Base-by-base conservation (phyloP, 176 grass and related monocot species). In the Zea luxurians region DNA sequence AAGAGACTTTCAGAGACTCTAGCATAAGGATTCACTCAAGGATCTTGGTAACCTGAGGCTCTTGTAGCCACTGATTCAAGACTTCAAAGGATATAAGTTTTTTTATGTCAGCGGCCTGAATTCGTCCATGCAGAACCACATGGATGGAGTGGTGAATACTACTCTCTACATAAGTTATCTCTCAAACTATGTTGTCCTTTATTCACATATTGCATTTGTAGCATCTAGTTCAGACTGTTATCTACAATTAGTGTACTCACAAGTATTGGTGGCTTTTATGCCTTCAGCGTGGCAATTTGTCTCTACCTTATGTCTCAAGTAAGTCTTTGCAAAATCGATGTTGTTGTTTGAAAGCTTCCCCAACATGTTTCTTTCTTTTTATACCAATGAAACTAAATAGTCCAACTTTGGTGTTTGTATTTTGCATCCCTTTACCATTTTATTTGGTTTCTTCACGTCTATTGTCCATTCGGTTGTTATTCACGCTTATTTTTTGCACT, bases 101-200 rank as follows among this genome's bases (percentile, higher is more conserved):
- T 88, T 87, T 7, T 83, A 98, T 84, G 37, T 85, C 13, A 16
- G 73, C 3, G 78, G 86, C 70, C 84, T 98, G 69, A 89, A 92
- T 82, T 88, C 87, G 17, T 98, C 95, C 45, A 75, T 98, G 74
- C 80, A 92, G 61, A 79, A 71, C 78, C 78, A 78, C 16, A 85
- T 75, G 10, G 89, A 89, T 85, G 95, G 91, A 82, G 81, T 98
- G 54, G 49, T 98, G 83, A 98, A 98, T 48, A 89, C 89, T 16
- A 98, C 95, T 0, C 60, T 98, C 44, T 92, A 86, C 74, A 83
- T 94, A 77, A 92, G 87, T 82, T 98, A 90, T 82, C 91, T 94
- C 71, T 90, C 95, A 8, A 86, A 98, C 76, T 98, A 98, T 53
- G 92, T 98, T 20, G 0, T 6, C 27, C 20, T 52, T 68, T 83